Conservation (phyloP, 2,329 filamentous ascomycete species). For the Ophiostoma himal-ulmi region DNA sequence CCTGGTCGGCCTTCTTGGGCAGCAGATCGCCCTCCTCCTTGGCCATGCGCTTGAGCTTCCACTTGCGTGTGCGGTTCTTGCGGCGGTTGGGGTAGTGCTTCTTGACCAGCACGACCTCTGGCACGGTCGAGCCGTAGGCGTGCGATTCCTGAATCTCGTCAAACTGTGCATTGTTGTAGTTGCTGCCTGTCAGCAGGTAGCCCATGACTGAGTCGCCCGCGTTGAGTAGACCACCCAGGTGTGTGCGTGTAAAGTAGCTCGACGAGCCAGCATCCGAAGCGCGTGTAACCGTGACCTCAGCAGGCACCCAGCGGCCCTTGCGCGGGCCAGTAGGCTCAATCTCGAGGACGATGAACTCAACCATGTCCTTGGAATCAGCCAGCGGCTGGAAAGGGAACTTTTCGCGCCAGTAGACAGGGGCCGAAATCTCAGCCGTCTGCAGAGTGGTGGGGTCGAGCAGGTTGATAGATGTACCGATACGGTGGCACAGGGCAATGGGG, state of each 20-base stretch:
- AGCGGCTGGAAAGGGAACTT: slow-evolving; percentile 71
- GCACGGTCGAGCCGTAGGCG: slow-evolving; percentile 71
- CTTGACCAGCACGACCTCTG: slow-evolving; percentile 93
- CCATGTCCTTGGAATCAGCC: slow-evolving; percentile 75
- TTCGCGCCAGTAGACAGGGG: slow-evolving; percentile 76
- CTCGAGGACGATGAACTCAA: slow-evolving; percentile 92
- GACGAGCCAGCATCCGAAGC: slow-evolving; percentile 78
- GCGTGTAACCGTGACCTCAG: slow-evolving; percentile 81
- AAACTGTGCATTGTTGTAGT: slow-evolving; percentile 85
- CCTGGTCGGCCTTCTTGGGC: slow-evolving; percentile 80
- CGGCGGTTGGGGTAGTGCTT: slow-evolving; percentile 80
- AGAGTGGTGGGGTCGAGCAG: slow-evolving; percentile 86
- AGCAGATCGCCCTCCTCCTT: slow-evolving; percentile 83
- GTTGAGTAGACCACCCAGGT: slow-evolving; percentile 78
- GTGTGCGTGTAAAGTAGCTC: slow-evolving; percentile 85
- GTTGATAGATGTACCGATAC: slow-evolving; percentile 84
- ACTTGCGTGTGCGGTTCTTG: slow-evolving; percentile 78
- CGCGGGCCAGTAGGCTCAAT: slow-evolving; percentile 72
- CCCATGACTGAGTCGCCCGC: slow-evolving; percentile 90
- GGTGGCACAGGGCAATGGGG: slow-evolving; percentile 78
- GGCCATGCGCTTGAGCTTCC: slow-evolving; percentile 90
- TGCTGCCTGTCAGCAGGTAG: slow-evolving; percentile 82
- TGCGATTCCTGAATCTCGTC: slow-evolving; percentile 75
- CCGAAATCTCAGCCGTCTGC: slow-evolving; percentile 79
- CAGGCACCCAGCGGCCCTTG: slow-evolving; percentile 76